Evolutionary conservation across 495 filamentous ascomycete genomes (phyloP).

Genomic region (Cercophora sp.): DNA sequence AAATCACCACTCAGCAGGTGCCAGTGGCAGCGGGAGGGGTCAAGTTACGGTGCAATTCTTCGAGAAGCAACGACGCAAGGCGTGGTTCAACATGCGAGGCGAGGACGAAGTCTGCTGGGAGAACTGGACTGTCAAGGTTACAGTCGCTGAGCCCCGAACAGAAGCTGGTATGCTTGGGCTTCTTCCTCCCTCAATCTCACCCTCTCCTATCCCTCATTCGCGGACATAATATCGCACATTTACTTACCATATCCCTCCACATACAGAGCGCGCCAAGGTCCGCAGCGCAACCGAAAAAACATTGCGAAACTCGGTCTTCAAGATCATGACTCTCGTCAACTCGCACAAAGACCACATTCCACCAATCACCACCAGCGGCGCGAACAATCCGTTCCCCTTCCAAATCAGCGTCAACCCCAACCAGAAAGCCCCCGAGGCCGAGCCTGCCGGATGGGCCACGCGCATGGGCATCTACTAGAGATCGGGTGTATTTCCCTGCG

Average conservation of each 20-base stretch:
- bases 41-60: constrained; percentile 89
- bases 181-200: not conserved
- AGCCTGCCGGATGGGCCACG: constrained; percentile 63
- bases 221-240: constrained; percentile 7
- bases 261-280: constrained; percentile 75
- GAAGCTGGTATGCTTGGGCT: constrained; percentile 83
- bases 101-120: constrained; percentile 98
- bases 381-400: constrained; percentile 95
- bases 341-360: constrained; percentile 93
- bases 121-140: constrained; percentile 88
- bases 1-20: not conserved
- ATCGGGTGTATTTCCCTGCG: too few relatives aligned
- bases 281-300: constrained; percentile 82
- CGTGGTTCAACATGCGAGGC: constrained; percentile 71
- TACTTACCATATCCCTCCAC: not conserved
- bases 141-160: constrained; percentile 79
- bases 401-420: constrained; percentile 69
- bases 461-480: constrained; percentile 71
- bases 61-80: constrained; percentile 81
- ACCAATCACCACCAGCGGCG: constrained; percentile 87
- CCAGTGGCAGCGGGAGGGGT: constrained; percentile 57
- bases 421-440: constrained; percentile 13
- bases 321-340: constrained; percentile 82
- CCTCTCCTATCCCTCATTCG: not conserved
- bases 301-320: constrained; percentile 78